Percentiles rank a stretch among this genome's conserved stretches.
phyloP scores from a whole-genome alignment of 139 green algal species.

The Micromonas commoda region DNA sequence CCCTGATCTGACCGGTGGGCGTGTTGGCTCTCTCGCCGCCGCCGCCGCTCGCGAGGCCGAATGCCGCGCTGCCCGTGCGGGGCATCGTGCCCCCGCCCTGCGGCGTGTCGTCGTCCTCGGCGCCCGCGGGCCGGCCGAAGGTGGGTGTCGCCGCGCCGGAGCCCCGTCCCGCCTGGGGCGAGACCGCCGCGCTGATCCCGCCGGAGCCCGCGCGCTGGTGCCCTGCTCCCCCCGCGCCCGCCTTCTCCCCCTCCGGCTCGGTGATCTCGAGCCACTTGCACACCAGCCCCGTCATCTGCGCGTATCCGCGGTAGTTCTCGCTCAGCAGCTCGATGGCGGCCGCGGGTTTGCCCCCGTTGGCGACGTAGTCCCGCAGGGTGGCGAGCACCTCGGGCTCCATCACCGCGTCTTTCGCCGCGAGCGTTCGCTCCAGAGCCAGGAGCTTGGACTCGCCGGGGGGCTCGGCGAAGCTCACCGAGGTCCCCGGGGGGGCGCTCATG shows the following conservation, averaged over 20 bases:
- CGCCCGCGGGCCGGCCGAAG: too few species aligned
- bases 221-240: background rate
- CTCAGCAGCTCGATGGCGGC: background rate
- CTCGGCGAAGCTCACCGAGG: background rate
- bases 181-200: too few species aligned
- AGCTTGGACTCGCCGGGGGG: background rate
- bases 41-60: background rate
- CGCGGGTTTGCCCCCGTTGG: background rate
- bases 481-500: background rate
- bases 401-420: conserved; percentile 1
- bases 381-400: background rate
- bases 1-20: too few species aligned
- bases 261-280: conserved; percentile 2
- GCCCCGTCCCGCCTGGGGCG: too few species aligned
- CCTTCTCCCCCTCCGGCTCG: background rate
- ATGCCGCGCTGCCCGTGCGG: too few species aligned
- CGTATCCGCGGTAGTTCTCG: conserved; percentile 17
- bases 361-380: background rate
- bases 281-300: conserved; percentile 17
- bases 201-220: background rate
- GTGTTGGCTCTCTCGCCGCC: background rate
- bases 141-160: background rate
- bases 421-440: background rate
- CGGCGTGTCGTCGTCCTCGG: background rate
- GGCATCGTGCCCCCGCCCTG: background rate